phyloP scores from a whole-genome alignment of 306 rosid species.

The Corylus avellana region DNA sequence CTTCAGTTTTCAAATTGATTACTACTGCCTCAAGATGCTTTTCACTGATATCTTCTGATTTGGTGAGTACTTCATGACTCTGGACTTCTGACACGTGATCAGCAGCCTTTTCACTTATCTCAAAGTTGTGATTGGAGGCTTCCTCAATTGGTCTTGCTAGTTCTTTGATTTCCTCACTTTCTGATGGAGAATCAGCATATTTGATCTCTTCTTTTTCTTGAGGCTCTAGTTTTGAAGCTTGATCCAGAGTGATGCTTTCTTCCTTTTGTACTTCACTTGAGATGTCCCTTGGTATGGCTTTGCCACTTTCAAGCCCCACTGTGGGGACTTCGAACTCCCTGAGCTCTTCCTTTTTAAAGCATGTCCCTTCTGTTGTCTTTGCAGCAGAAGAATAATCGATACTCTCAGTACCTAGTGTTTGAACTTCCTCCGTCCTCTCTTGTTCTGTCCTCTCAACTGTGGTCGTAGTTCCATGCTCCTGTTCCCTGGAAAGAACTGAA shows the following conservation, averaged over 20 bases:
- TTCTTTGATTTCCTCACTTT: constrained; percentile 10
- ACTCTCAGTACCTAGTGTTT: not conserved
- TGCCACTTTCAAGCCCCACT: not conserved
- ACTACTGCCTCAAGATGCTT: constrained; percentile 20
- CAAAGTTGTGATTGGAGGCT: constrained; percentile 8
- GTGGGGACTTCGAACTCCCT: constrained; percentile 17
- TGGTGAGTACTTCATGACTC: constrained; percentile 21
- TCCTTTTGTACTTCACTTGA: constrained; percentile 1
- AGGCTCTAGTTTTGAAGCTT: constrained; percentile 7
- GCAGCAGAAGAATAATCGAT: not conserved
- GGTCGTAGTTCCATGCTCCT: not conserved
- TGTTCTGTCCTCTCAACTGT: constrained; percentile 9
- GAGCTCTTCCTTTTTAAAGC: constrained; percentile 9
- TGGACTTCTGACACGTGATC: constrained; percentile 8
- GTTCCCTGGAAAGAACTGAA: not conserved
- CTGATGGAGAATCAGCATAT: constrained; percentile 8
- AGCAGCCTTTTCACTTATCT: not conserved
- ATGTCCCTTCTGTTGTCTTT: not conserved
- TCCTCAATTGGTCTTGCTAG: not conserved
- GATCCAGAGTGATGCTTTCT: constrained; percentile 8
- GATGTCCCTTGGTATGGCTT: not conserved
- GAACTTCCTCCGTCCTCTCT: not conserved
- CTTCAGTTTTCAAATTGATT: constrained; percentile 11
- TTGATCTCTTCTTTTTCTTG: not conserved
- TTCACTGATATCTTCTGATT: constrained; percentile 22